A percentile compares a stretch with the other conserved stretches of the same genome.
phyloP scores from a whole-genome alignment of 306 rosid genomes.

The Abrus precatorius region DNA sequence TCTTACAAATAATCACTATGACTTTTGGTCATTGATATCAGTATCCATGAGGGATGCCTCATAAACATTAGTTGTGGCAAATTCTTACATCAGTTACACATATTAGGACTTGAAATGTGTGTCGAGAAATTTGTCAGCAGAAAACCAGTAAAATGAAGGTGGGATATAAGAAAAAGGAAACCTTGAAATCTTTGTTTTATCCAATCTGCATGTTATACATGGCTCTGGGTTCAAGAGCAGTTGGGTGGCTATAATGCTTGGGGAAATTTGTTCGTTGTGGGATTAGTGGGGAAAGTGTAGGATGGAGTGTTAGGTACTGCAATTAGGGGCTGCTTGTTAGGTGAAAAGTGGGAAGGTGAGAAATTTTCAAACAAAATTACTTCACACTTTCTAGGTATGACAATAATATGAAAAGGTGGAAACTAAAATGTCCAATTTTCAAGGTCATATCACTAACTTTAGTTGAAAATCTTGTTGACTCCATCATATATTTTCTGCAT shows the following conservation, averaged over 20 bases:
- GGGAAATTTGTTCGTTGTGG: slow-evolving; percentile 10
- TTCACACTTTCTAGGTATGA: slow-evolving; percentile 35
- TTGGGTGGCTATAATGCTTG: not conserved
- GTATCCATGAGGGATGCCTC: not conserved
- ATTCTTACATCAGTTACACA: not conserved
- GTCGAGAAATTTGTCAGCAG: slow-evolving; percentile 28
- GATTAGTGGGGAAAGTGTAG: slow-evolving; percentile 33
- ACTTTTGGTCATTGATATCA: not conserved
- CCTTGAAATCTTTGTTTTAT: not conserved
- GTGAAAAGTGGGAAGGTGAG: slow-evolving; percentile 35
- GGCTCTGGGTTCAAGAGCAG: not conserved
- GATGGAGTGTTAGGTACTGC: slow-evolving; percentile 13
- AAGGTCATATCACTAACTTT: slow-evolving; percentile 35
- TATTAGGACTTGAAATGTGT: slow-evolving; percentile 14
- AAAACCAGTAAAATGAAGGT: not conserved
- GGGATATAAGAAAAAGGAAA: slow-evolving; percentile 4
- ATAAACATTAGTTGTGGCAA: slow-evolving; percentile 17
- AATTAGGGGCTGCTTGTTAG: slow-evolving; percentile 22
- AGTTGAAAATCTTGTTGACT: slow-evolving; percentile 25
- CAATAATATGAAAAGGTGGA: slow-evolving; percentile 28
- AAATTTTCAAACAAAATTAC: slow-evolving; percentile 33
- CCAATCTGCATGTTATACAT: not conserved
- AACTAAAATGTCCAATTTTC: slow-evolving; percentile 23
- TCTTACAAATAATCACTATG: not conserved
- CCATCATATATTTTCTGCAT: slow-evolving; percentile 25